Evolutionary conservation across 805 yeast genomes (phyloP).

Genomic region (Yamadazyma paraphyllophila): DNA sequence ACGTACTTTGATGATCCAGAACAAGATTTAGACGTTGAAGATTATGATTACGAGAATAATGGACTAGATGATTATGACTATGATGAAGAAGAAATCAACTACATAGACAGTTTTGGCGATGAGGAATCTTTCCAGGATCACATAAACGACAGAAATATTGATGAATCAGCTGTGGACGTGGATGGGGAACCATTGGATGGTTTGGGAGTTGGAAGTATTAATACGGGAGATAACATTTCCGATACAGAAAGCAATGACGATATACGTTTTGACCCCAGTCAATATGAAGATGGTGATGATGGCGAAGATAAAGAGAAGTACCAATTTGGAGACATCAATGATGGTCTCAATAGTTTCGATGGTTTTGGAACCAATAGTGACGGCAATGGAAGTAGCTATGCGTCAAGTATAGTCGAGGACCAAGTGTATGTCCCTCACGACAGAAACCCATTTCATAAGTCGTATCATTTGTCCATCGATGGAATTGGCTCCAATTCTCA

Average conservation of each 20-base stretch:
- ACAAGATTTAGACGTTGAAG: conserved; percentile 32
- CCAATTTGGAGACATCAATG: too few relatives aligned
- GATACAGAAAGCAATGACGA: conserved; percentile 4
- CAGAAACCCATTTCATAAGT: conserved; percentile 18
- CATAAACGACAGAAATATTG: too few relatives aligned
- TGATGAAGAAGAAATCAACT: conserved; percentile 18
- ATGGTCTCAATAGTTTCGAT: neutral
- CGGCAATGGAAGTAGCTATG: neutral
- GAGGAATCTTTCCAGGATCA: neutral
- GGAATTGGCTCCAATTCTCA: conserved; percentile 12
- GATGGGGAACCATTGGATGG: too few relatives aligned
- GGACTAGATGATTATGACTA: conserved; percentile 31
- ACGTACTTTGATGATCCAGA: conserved; percentile 27
- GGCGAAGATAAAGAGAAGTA: neutral
- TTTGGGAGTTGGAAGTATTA: too few relatives aligned
- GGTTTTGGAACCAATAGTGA: neutral
- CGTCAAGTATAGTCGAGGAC: neutral
- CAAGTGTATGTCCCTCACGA: conserved; percentile 10
- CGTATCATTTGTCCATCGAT: conserved; percentile 30
- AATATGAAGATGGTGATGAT: neutral
- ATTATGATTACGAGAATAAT: conserved; percentile 44
- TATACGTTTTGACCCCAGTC: neutral
- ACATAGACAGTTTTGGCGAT: conserved; percentile 22
- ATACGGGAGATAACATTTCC: too few relatives aligned
- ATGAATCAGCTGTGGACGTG: too few relatives aligned